Percentiles rank a stretch among this genome's conserved stretches.
These are phyloP conservation scores for Aschersonia sp. DNA, from an alignment of 2,329 filamentous ascomycete genomes.

Conservation along the genomic window DNA sequence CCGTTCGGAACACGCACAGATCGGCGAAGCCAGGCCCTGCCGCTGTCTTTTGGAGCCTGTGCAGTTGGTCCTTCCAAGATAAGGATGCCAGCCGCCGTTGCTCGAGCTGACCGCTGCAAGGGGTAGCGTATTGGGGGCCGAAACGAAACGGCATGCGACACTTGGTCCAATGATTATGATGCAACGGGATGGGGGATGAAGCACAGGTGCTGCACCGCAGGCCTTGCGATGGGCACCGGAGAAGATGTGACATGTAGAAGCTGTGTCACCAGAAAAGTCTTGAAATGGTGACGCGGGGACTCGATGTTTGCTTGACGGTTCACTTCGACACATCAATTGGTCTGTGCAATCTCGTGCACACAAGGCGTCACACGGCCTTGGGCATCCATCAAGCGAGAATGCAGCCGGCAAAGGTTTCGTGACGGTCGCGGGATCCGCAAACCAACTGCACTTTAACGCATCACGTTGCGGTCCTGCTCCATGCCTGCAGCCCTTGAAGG, in stretches of 20 bases:
- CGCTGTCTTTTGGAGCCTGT: too few species aligned
- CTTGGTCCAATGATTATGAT: neutral
- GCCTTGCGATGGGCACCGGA: neutral
- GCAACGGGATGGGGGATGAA: neutral
- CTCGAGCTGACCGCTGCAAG: neutral
- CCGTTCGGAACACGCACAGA: too few species aligned
- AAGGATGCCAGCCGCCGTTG: too few species aligned
- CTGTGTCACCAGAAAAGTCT: neutral
- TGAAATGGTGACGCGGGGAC: too few species aligned
- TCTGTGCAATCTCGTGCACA: too few species aligned
- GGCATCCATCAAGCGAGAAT: neutral
- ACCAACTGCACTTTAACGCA: neutral
- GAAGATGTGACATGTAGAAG: slow-evolving; percentile 1
- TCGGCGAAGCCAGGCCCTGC: too few species aligned
- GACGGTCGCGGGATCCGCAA: neutral
- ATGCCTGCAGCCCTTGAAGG: too few species aligned
- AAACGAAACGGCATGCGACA: neutral
- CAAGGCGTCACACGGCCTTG: neutral
- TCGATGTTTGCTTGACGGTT: too few species aligned
- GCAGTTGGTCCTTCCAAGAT: too few species aligned
- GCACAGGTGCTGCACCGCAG: neutral
- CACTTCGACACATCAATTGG: too few species aligned
- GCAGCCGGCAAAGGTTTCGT: neutral
- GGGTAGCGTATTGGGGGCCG: neutral
- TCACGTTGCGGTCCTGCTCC: too few species aligned